phyloP scores from a whole-genome alignment of 768 basidiomycete genomes.

The Saitozyma podzolica region DNA sequence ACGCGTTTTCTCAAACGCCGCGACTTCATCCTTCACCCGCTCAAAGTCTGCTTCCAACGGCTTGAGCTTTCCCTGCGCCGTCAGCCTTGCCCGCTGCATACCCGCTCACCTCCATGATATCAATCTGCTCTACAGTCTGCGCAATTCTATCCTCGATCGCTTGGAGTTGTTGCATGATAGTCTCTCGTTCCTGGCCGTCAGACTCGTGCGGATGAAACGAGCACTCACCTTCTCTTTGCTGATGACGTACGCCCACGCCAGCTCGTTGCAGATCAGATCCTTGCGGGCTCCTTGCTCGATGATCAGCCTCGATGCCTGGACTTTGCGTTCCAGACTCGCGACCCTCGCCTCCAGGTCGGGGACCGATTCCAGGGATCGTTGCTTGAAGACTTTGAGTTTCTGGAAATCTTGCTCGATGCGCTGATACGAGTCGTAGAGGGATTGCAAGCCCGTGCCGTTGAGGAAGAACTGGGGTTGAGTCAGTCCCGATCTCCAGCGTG shows the following conservation, averaged over 20 bases:
- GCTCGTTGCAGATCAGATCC: conserved; percentile 74
- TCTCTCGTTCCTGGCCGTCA: conserved; percentile 47
- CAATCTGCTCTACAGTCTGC: conserved; percentile 60
- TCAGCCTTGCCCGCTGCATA: background rate
- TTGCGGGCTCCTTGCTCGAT: conserved; percentile 57
- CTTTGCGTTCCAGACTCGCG: conserved; percentile 62
- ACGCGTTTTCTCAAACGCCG: background rate
- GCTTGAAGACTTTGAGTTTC: conserved; percentile 56
- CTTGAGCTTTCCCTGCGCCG: background rate
- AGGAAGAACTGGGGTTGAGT: conserved; percentile 74
- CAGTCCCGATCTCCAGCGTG: background rate
- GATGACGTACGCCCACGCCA: conserved; percentile 83
- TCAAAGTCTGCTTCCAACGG: background rate
- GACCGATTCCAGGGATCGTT: conserved; percentile 57
- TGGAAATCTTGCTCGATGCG: conserved; percentile 70
- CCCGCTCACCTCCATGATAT: conserved; percentile 47
- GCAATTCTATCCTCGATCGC: conserved; percentile 58
- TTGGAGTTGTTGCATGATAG: conserved; percentile 48
- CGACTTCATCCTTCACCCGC: background rate
- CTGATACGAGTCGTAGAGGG: conserved; percentile 84
- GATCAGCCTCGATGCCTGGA: conserved; percentile 57
- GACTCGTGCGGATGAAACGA: background rate
- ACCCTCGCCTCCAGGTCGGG: conserved; percentile 70
- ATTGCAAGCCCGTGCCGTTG: conserved; percentile 83
- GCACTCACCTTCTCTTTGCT: conserved; percentile 65